These are phyloP conservation scores for Sextonia rubra DNA, from an alignment of 164 flowering plant genomes.

Conservation along the genomic window DNA sequence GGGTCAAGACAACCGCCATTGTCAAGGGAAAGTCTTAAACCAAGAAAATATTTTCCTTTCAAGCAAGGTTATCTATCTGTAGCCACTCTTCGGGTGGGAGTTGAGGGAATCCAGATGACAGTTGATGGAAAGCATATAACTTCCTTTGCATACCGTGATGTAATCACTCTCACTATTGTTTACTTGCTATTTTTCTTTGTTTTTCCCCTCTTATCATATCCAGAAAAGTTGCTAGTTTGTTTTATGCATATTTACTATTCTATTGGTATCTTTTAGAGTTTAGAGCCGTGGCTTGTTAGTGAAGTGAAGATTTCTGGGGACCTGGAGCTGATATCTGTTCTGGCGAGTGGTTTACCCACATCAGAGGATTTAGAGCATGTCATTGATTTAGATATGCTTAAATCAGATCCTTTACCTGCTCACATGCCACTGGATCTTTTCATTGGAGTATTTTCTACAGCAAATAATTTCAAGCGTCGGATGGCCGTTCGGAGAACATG, in stretches of 20 bases:
- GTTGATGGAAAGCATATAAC: constrained; percentile 97
- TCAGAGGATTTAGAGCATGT: constrained; percentile 88
- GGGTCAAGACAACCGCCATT: constrained; percentile 29
- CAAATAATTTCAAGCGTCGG: constrained; percentile 93
- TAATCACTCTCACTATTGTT: constrained; percentile 25
- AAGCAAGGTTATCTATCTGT: constrained; percentile 76
- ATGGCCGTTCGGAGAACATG: constrained; percentile 99
- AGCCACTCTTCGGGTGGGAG: constrained; percentile 87
- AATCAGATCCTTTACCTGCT: constrained; percentile 51
- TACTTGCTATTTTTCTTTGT: background rate
- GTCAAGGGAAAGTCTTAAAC: constrained; percentile 34
- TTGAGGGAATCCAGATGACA: constrained; percentile 92
- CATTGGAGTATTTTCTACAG: constrained; percentile 92
- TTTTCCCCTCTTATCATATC: background rate
- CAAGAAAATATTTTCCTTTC: constrained; percentile 74
- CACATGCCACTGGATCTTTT: constrained; percentile 59
- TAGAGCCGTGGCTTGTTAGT: constrained; percentile 99
- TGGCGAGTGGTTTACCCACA: constrained; percentile 92
- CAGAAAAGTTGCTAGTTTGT: background rate
- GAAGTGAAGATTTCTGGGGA: constrained; percentile 89
- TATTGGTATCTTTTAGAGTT: constrained; percentile 39
- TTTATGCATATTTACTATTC: background rate
- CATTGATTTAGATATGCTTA: constrained; percentile 67
- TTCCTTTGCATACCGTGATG: constrained; percentile 90
- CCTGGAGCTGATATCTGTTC: constrained; percentile 64